Conservation (phyloP, 176 grass and related monocot species). For the Pontederia crassipes region DNA sequence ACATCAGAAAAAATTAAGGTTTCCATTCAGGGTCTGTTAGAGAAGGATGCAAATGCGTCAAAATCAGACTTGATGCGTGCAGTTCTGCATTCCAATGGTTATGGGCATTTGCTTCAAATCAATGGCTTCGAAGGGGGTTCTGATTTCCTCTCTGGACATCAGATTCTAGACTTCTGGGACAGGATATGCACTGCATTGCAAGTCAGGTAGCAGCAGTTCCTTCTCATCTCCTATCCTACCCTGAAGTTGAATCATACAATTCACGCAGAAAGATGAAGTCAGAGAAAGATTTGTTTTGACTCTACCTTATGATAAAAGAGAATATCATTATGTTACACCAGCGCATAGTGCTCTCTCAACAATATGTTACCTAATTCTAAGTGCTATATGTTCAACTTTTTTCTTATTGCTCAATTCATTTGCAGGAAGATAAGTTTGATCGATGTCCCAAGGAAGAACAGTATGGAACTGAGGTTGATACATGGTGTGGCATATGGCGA, state of each 20-base stretch:
- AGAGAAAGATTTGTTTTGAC: neutral
- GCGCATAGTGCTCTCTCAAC: too few relatives aligned
- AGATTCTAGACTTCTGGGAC: constrained; percentile 85
- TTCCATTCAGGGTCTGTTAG: too few relatives aligned
- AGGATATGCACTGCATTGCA: constrained; percentile 53
- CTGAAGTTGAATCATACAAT: neutral
- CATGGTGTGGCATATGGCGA: constrained; percentile 66
- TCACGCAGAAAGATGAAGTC: neutral
- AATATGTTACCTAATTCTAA: neutral
- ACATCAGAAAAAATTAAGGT: neutral
- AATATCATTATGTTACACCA: neutral
- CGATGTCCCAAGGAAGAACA: constrained; percentile 54
- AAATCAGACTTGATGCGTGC: constrained; percentile 55
- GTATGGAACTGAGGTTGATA: constrained; percentile 65
- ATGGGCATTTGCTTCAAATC: constrained; percentile 64
- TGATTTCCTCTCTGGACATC: constrained; percentile 68
- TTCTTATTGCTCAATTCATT: neutral
- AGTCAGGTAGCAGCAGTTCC: constrained; percentile 38
- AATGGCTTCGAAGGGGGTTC: constrained; percentile 69
- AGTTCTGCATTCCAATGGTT: constrained; percentile 79
- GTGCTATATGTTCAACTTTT: neutral
- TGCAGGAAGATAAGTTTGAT: constrained; percentile 68
- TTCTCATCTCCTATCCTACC: neutral
- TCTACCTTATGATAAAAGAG: too few relatives aligned
- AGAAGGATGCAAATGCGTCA: constrained; percentile 11